These are phyloP conservation scores for Xylaria sp. DNA, from an alignment of 495 filamentous ascomycete species.

Conservation along the genomic window DNA sequence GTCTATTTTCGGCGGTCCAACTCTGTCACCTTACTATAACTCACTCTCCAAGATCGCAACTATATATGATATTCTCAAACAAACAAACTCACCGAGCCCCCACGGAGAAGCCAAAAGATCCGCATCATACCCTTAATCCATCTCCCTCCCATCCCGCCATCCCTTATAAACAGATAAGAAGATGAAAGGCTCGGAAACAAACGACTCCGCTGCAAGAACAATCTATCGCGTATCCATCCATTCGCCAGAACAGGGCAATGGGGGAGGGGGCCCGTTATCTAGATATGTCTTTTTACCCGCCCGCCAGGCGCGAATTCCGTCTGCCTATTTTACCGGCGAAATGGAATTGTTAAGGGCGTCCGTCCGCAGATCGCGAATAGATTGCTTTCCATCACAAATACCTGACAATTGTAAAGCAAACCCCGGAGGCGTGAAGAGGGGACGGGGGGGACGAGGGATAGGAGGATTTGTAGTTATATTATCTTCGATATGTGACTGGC, in stretches of 20 bases:
- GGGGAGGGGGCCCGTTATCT: neutral
- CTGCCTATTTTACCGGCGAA: constrained; percentile 18
- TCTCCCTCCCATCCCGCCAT: neutral
- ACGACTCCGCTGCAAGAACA: constrained; percentile 22
- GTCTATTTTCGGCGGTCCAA: neutral
- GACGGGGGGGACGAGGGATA: neutral
- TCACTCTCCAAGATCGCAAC: too few relatives aligned
- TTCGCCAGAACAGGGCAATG: constrained; percentile 20
- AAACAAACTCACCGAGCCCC: neutral
- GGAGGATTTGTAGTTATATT: too few relatives aligned
- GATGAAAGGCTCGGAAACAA: constrained; percentile 23
- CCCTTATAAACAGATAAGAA: neutral
- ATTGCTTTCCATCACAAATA: constrained; percentile 7
- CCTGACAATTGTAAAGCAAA: constrained; percentile 5
- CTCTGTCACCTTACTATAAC: neutral
- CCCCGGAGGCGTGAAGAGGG: neutral
- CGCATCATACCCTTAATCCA: neutral
- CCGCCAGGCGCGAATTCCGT: neutral
- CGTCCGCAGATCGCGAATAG: constrained; percentile 17
- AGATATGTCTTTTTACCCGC: constrained; percentile 15
- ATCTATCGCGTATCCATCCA: constrained; percentile 5
- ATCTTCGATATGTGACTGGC: neutral
- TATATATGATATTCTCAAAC: too few relatives aligned
- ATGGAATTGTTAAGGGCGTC: neutral
- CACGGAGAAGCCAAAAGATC: neutral